Evolutionary conservation across 1,139 yeast species (phyloP).

Genomic region (Blastobotrys petasosporus): DNA sequence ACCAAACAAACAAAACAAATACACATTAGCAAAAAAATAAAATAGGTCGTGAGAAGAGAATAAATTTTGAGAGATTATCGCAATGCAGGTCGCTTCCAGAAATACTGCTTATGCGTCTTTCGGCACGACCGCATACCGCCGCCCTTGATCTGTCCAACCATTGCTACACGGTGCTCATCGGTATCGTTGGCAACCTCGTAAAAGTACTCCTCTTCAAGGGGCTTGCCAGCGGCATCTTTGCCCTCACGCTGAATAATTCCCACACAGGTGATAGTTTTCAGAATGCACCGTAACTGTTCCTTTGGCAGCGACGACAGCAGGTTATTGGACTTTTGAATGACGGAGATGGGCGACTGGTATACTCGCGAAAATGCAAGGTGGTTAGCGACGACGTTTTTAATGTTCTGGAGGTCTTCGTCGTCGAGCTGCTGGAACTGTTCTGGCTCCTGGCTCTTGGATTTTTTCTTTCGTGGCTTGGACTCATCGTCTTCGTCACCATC

Average conservation of each 20-base stretch:
- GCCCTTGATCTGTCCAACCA: conserved; percentile 64
- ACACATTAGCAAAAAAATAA: neutral
- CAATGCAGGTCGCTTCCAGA: conserved; percentile 30
- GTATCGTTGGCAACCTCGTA: conserved; percentile 78
- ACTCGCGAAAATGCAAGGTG: conserved; percentile 87
- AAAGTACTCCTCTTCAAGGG: conserved; percentile 87
- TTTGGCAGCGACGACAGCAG: conserved; percentile 25
- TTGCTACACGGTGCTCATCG: conserved; percentile 58
- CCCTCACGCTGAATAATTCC: conserved; percentile 86
- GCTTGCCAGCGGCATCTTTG: conserved; percentile 94
- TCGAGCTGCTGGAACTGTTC: conserved; percentile 23
- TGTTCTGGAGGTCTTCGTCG: conserved; percentile 48
- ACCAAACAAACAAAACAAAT: neutral
- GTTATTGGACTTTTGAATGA: conserved; percentile 49
- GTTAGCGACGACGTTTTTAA: conserved; percentile 51
- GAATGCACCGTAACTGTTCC: conserved; percentile 35
- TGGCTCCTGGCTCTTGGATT: neutral
- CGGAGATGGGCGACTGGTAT: conserved; percentile 76
- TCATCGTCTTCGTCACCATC: neutral
- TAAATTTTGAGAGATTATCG: neutral
- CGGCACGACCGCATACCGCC: conserved; percentile 85
- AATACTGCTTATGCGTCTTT: conserved; percentile 78
- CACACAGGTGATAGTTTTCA: conserved; percentile 50
- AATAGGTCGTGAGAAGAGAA: neutral
- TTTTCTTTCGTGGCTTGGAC: neutral